These are phyloP conservation scores for Carex littledalei DNA, from an alignment of 176 grass and related monocot species.

Conservation along the genomic window DNA sequence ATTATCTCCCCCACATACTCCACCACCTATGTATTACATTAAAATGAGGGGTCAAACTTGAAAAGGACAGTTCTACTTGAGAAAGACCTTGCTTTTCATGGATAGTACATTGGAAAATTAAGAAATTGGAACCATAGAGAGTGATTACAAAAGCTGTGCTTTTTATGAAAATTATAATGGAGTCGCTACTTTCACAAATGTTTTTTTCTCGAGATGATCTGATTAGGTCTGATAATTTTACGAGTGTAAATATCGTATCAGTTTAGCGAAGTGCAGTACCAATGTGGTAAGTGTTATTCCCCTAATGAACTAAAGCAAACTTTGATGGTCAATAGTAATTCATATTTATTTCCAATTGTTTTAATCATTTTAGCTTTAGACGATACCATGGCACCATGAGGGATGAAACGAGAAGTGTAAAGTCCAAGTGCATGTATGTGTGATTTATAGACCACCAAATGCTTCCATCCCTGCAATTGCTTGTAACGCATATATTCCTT, in stretches of 20 bases:
- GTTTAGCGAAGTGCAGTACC: neutral
- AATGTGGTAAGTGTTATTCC: neutral
- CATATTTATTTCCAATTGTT: neutral
- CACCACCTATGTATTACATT: constrained; percentile 56
- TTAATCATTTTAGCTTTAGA: neutral
- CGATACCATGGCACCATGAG: constrained; percentile 78
- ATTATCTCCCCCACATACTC: constrained; percentile 94
- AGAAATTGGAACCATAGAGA: neutral
- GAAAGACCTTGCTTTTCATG: neutral
- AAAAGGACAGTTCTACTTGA: neutral
- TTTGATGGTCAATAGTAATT: neutral
- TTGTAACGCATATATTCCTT: constrained; percentile 72
- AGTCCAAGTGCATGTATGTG: constrained; percentile 93
- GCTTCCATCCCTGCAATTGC: constrained; percentile 66
- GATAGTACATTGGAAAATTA: neutral
- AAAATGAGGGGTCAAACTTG: constrained; percentile 3
- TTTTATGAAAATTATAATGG: neutral
- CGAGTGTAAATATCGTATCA: neutral
- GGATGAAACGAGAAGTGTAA: constrained; percentile 78
- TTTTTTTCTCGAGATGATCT: neutral
- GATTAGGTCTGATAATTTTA: neutral
- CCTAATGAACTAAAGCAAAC: neutral
- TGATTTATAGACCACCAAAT: constrained; percentile 95
- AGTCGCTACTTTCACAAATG: neutral
- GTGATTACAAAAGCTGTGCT: neutral